Conservation (phyloP, 2,329 filamentous ascomycete species). For the Epicoccum nigrum region DNA sequence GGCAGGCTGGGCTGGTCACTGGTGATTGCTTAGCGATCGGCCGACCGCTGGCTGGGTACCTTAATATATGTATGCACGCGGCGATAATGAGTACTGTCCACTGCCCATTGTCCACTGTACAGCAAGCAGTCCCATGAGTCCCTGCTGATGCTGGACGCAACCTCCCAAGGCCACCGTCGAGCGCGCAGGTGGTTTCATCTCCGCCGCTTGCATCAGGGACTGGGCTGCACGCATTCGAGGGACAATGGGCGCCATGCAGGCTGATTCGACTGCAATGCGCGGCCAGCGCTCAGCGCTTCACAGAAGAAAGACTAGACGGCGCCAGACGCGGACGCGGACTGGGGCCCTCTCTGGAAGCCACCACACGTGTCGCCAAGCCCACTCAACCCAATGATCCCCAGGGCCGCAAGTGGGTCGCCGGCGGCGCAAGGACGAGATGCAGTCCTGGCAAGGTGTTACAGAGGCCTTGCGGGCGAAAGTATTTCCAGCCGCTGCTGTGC, state of each 20-base stretch:
- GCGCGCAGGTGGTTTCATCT: slow-evolving; percentile 17
- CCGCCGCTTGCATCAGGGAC: slow-evolving; percentile 5
- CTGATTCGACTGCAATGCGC: slow-evolving; percentile 1
- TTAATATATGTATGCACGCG: slow-evolving; percentile 29
- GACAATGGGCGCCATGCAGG: background rate
- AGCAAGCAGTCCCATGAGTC: background rate
- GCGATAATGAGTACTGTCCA: background rate
- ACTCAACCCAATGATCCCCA: slow-evolving; percentile 2
- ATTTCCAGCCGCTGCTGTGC: background rate
- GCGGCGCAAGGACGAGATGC: too few relatives aligned
- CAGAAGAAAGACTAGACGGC: slow-evolving; percentile 1
- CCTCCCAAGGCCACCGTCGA: slow-evolving; percentile 10
- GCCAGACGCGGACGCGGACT: slow-evolving; percentile 5
- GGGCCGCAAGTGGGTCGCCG: slow-evolving; percentile 3
- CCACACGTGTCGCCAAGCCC: slow-evolving; percentile 4
- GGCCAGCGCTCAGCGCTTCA: background rate
- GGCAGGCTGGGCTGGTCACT: too few relatives aligned
- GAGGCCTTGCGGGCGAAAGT: background rate
- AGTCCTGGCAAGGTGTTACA: too few relatives aligned
- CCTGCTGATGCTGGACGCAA: slow-evolving; percentile 19
- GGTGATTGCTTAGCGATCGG: slow-evolving; percentile 8
- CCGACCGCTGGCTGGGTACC: slow-evolving; percentile 26
- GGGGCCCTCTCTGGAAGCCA: background rate
- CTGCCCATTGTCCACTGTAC: too few relatives aligned
- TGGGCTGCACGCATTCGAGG: background rate